Evolutionary conservation across 2,329 filamentous ascomycete genomes (phyloP), one percentile per base, ranked within the genome.

Genomic region (Aureobasidium sp.): DNA sequence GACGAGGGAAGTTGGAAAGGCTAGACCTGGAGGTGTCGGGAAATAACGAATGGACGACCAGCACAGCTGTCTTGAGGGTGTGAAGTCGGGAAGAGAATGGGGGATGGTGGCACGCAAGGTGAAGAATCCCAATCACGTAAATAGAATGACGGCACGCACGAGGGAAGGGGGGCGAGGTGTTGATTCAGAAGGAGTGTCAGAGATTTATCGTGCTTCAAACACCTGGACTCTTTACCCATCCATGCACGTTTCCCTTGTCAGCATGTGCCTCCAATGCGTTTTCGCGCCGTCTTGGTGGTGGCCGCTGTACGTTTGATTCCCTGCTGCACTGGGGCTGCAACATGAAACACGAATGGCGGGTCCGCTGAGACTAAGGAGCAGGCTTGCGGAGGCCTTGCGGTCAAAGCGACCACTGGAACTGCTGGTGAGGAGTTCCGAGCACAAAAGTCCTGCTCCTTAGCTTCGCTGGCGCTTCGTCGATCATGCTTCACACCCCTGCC

Each of bases 401-500:
- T 30, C 42, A 6, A 27, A 30, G 42, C 54, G 30, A 7, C 42
- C 14, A 34, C 42, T 27, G 13, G 32, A 32, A 48, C 45, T 29
- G 42, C 21, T 21, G 21, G 21, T 21, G 21, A 21, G 21, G 21
- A 21, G 21, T 21, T 21, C 21, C 21, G 21, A 21, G 21, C 21
- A 21, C 21, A 21, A 21, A 21, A 21, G 21, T 21, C 21, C 21
- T 21, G 21, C 21, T 21, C 21, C 21, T 27, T 42, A 48, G 54
- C 29, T 30, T 13, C 21, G 21, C 54, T 48, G 42, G 54, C 42
- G 42, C 32, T 45, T 44, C 53, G 53, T 58, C 54, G 54, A 58
- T 58, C 54, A n/a, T 58, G 42, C 54, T 48, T 58, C 54, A 58
- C n/a, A 48, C 42, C 54, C 54, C 42, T 58, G 54, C 25, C 54